phyloP scores from a whole-genome alignment of 768 basidiomycete species.

The Paxillus ammoniavirescens region DNA sequence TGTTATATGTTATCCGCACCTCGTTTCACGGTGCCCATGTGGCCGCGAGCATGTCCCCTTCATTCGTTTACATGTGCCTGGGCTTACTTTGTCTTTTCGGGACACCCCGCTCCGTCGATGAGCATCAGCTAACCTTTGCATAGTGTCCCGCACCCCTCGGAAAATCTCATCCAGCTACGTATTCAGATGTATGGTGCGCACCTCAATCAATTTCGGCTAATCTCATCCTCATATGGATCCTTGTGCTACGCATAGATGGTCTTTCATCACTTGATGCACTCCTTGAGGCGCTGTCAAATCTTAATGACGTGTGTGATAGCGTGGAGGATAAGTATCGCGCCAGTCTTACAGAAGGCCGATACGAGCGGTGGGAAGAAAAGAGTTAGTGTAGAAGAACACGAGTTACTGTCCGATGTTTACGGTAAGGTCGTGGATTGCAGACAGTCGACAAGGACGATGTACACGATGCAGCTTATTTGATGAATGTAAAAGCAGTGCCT shows the following conservation, averaged over 20 bases:
- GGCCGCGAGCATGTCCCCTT: neutral
- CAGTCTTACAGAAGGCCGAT: conserved; percentile 53
- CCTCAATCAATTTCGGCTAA: neutral
- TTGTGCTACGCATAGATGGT: conserved; percentile 50
- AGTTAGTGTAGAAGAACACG: conserved; percentile 35
- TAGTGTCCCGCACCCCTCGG: conserved; percentile 85
- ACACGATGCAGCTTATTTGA: neutral
- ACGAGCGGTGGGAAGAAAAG: conserved; percentile 70
- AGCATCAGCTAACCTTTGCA: neutral
- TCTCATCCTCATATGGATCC: neutral
- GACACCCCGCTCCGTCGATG: neutral
- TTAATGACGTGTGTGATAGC: conserved; percentile 72
- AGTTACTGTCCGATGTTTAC: neutral
- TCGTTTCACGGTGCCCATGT: neutral
- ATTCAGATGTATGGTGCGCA: conserved; percentile 98
- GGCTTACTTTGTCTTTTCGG: conserved; percentile 15
- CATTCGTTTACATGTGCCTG: neutral
- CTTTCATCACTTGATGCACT: conserved; percentile 85
- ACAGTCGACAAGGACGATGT: conserved; percentile 1
- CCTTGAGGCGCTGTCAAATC: conserved; percentile 68
- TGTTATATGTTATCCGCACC: neutral
- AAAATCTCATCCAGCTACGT: conserved; percentile 94
- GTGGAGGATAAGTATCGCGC: conserved; percentile 67
- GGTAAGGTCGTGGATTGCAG: neutral
- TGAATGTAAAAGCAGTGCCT: neutral